These are phyloP conservation scores for Dendrobium officinale DNA, from an alignment of 106 monocot genomes.

Conservation along the genomic window DNA sequence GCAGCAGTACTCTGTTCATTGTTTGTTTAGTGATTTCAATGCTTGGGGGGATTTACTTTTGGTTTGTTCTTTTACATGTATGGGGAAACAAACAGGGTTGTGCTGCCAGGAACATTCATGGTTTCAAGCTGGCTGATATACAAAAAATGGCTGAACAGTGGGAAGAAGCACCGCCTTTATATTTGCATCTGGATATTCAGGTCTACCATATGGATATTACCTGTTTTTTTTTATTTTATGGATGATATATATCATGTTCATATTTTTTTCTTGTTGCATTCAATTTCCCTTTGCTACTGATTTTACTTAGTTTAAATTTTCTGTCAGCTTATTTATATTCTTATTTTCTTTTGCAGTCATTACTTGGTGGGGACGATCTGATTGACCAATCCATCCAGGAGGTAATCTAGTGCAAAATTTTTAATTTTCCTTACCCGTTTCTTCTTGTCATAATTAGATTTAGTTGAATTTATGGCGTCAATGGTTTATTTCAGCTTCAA, in stretches of 20 bases:
- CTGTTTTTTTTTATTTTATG: neutral
- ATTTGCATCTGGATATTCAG: slow-evolving; percentile 74
- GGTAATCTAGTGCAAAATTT: slow-evolving; percentile 32
- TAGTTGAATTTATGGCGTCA: neutral
- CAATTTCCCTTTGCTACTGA: neutral
- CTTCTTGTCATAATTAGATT: neutral
- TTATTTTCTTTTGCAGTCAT: slow-evolving; percentile 40
- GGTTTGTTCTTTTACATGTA: slow-evolving; percentile 7
- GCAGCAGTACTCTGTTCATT: neutral
- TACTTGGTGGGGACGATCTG: slow-evolving; percentile 67
- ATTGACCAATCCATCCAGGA: slow-evolving; percentile 67
- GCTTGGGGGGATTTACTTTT: neutral
- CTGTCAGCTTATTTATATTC: neutral
- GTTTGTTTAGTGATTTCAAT: neutral
- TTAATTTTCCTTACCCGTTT: neutral
- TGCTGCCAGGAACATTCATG: slow-evolving; percentile 97
- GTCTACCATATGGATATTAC: slow-evolving; percentile 15
- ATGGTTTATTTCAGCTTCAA: neutral
- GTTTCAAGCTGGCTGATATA: slow-evolving; percentile 67
- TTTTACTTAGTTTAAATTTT: neutral
- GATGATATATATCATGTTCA: neutral
- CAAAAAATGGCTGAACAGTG: slow-evolving; percentile 81
- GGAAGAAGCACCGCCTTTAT: slow-evolving; percentile 91
- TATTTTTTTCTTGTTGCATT: neutral
- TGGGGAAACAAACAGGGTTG: slow-evolving; percentile 59